Base-by-base conservation (phyloP, 768 basidiomycete genomes). In the Kwoniella sp. region DNA sequence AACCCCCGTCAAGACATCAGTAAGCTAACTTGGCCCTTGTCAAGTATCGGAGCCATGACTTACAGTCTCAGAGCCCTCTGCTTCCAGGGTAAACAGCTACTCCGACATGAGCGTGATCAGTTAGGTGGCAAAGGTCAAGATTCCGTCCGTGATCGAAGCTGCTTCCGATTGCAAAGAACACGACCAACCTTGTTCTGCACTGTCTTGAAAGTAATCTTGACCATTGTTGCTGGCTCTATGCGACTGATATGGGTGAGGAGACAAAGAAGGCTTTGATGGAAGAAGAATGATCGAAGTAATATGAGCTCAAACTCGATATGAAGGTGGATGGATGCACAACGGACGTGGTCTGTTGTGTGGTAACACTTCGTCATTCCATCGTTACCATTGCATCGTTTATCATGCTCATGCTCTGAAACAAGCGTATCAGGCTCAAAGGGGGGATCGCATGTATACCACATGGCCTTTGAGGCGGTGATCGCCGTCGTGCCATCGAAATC, bases 141-240 rank as follows among this genome's bases (percentile, higher is more conserved):
- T 13, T 6, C 6, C 46, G 46, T 47, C 8, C 8, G 12, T 1
- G 21, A 19, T 19, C 30, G n/a, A 9, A 33, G 36, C 13, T 37
- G 26, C 33, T 33, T 5, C 33, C 13, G 33, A 33, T 33, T n/a
- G n/a, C n/a, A 13, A 33, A 25, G 49, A 56, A 15, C 54, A 37
- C n/a, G 19, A 57, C 70, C 25, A 36, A 78, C 80, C 78, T 81
- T 94, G 79, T 95, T 91, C 81, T 92, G 89, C 15, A 94, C 86
- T 1, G 94, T 97, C 83, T 97, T 98, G 76, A 98, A 83, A 26
- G 92, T 95, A 81, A 98, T 85, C 86, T 92, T 91, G 88, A 92
- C 90, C 79, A 78, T 77, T 30, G 33, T 29, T 71, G 63, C 25
- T 29, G 33, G n/a, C 36, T 54, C 44, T 36, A 51, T 27, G 29